Conservation (phyloP, 2,329 filamentous ascomycete genomes). For the Pseudogymnoascus sp. region DNA sequence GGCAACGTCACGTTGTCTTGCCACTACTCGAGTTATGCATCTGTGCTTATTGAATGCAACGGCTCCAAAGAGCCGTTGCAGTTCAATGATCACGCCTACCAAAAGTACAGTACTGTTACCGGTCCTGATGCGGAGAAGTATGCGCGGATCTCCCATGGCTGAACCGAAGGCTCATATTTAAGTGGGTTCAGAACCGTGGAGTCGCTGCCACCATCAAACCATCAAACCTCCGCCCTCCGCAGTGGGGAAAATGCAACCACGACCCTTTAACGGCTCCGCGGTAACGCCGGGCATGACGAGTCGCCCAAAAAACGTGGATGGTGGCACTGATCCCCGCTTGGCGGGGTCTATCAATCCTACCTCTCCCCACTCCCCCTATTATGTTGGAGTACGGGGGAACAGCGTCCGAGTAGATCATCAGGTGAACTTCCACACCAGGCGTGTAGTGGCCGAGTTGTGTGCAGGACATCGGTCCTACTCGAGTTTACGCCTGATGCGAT, state of each 20-base stretch:
- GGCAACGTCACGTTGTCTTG: not conserved
- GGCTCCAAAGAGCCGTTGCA: not conserved
- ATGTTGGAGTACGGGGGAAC: slow-evolving; percentile 1
- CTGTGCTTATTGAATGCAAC: not conserved
- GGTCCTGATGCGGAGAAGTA: not conserved
- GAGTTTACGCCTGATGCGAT: not conserved
- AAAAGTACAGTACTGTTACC: not conserved
- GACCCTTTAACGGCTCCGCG: not conserved
- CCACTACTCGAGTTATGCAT: not conserved
- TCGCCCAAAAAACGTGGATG: slow-evolving; percentile 5
- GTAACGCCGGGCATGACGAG: not conserved
- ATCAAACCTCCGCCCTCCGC: not conserved
- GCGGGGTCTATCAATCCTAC: slow-evolving; percentile 6
- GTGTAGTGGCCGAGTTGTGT: not conserved
- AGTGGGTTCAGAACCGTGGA: not conserved
- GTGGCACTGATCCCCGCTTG: not conserved
- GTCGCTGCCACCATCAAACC: not conserved
- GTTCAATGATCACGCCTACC: not conserved
- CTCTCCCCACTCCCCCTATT: not conserved
- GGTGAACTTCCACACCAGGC: not conserved
- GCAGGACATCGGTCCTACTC: slow-evolving; percentile 2
- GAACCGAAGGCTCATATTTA: not conserved
- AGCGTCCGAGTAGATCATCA: slow-evolving; percentile 3
- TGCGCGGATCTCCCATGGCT: not conserved
- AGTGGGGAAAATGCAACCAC: not conserved